Base-by-base conservation (phyloP, 1,284 basidiomycete genomes). In the Ustilago crameri region DNA sequence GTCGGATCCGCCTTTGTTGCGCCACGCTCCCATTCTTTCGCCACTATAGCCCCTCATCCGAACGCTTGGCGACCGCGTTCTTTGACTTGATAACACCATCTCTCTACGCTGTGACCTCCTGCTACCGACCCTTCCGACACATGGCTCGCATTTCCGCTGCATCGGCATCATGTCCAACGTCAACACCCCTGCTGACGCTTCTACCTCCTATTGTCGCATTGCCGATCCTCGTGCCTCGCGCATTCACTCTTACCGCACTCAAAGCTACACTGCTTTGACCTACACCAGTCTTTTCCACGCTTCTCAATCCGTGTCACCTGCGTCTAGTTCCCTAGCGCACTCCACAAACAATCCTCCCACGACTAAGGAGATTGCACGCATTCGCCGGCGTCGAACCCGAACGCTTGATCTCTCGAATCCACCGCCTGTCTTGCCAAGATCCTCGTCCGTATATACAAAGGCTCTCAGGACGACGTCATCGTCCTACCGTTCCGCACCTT, bases 381-480 rank as follows among this genome's bases (percentile, higher is more conserved):
- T 56, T 8, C 49, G 53, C 38, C 38, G 40, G 10, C 41, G 49
- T 37, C 53, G 60, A 9, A 56, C 53, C 15, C 59, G 47, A 15
- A 54, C 52, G 14, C 43, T 51, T 17, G 60, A 63, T 20, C 60
- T 55, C 22, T 55, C 43, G n/a, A 24, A 27, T 18, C 48, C 26
- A 12, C 60, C 60, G 5, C n/a, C 4, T 23, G 47, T 62, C 32
- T 32, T 22, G 14, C 53, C 60, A 34, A 48, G 60, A 17, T 56
- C 60, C 8, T 63, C 60, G 22, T 63, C 60, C 9, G 17, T 45
- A 15, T 8, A 24, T 23, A 48, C 37, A 23, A 27, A n/a, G 9
- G 18, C 26, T 3, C 44, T 24, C 1, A 55, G 27, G 24, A n/a
- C 41, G 5, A 50, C 51, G 2, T 51, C 37, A 30, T 10, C 30